These are phyloP conservation scores for Trichophaea hybrida DNA, from an alignment of 2,329 filamentous ascomycete species.

Conservation along the genomic window DNA sequence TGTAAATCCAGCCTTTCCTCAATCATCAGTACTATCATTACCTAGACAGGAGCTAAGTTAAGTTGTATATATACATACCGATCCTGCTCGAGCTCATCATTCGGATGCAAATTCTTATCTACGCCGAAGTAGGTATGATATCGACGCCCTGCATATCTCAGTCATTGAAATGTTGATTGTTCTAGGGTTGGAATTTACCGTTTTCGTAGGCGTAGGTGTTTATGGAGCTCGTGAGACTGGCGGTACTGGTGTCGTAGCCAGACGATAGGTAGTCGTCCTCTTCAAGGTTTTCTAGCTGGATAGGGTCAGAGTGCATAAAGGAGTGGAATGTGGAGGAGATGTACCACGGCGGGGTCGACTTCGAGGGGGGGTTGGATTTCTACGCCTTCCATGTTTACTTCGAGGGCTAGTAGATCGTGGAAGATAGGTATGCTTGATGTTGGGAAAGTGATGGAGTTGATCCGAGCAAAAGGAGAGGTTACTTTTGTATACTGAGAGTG, in stretches of 20 bases:
- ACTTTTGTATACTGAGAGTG: too few relatives aligned
- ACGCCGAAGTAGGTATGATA: background rate
- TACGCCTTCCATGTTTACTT: background rate
- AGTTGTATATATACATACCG: background rate
- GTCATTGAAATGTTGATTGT: background rate
- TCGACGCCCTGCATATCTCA: background rate
- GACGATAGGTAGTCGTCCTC: background rate
- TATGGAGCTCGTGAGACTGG: background rate
- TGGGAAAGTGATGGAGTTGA: too few relatives aligned
- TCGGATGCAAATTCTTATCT: background rate
- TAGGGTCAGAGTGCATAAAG: background rate
- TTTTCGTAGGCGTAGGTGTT: background rate
- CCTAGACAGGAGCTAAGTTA: background rate
- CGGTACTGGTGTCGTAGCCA: background rate
- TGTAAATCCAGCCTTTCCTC: conserved; percentile 43
- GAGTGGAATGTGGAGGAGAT: background rate
- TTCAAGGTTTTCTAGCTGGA: background rate
- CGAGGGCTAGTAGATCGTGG: too few relatives aligned
- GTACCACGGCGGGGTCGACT: background rate
- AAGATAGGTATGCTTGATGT: too few relatives aligned
- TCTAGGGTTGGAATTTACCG: background rate
- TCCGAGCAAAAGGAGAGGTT: too few relatives aligned
- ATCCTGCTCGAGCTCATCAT: background rate
- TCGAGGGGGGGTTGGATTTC: background rate
- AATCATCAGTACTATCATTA: background rate